phyloP scores from a whole-genome alignment of 1,284 basidiomycete genomes.

The Cutaneotrichosporon mucoides region DNA sequence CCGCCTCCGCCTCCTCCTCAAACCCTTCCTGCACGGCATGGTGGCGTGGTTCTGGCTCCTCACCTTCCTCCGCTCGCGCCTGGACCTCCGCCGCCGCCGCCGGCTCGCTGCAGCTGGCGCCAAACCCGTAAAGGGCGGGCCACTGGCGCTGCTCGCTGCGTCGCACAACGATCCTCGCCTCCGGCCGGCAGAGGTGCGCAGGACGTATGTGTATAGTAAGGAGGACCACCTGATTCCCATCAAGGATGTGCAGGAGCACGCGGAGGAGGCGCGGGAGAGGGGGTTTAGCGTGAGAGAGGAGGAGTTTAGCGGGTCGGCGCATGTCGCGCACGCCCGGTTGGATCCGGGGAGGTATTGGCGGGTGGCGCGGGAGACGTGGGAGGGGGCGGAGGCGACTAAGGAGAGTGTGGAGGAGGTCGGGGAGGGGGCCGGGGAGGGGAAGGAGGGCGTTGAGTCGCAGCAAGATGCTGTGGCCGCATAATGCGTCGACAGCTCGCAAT shows the following conservation, averaged over 20 bases:
- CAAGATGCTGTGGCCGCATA: no score
- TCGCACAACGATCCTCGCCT: constrained; percentile 1
- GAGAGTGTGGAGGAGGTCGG: background rate
- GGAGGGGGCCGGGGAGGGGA: no score
- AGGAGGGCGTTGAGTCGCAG: no score
- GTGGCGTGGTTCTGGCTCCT: constrained; percentile 12
- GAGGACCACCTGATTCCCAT: constrained; percentile 15
- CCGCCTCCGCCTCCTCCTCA: constrained; percentile 5
- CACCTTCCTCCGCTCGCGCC: background rate
- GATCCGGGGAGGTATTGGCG: constrained; percentile 23
- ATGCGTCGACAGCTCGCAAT: no score
- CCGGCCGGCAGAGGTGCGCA: constrained; percentile 3
- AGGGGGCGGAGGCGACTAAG: no score
- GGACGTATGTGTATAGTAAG: constrained; percentile 17
- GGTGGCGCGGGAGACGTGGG: constrained; percentile 14
- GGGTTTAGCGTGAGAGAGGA: constrained; percentile 15
- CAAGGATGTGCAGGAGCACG: constrained; percentile 15
- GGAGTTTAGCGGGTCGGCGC: constrained; percentile 13
- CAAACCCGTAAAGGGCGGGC: no score
- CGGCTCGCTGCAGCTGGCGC: no score
- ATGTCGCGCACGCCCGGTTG: constrained; percentile 16
- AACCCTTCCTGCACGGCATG: constrained; percentile 8
- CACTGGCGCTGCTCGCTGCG: constrained; percentile 1
- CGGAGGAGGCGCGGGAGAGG: background rate
- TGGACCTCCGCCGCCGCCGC: no score